phyloP scores from a whole-genome alignment of 305 asterid genomes.

The Fraxinus ornus region DNA sequence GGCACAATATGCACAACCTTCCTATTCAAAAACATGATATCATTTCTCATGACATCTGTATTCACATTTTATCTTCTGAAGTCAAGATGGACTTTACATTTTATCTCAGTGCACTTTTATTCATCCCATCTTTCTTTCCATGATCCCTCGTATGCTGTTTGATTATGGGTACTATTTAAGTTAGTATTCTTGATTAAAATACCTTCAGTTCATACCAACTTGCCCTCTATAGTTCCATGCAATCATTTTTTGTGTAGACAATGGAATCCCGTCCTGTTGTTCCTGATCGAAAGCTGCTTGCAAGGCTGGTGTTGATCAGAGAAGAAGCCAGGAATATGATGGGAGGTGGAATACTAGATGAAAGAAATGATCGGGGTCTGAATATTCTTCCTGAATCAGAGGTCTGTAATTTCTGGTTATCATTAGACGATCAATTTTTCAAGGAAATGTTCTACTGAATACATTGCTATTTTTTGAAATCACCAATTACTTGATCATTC shows the following conservation, averaged over 20 bases:
- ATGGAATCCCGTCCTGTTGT: slow-evolving; percentile 81
- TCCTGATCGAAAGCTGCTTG: slow-evolving; percentile 90
- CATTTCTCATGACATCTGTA: background rate
- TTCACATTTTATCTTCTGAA: background rate
- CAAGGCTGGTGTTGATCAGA: slow-evolving; percentile 88
- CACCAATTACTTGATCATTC: background rate
- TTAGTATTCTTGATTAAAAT: background rate
- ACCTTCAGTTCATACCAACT: slow-evolving; percentile 8
- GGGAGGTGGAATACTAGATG: slow-evolving; percentile 95
- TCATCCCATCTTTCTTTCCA: background rate
- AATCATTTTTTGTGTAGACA: slow-evolving; percentile 43
- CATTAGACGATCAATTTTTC: background rate
- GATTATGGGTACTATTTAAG: background rate
- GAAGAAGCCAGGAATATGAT: slow-evolving; percentile 97
- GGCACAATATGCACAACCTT: background rate
- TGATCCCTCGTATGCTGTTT: background rate
- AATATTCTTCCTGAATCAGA: slow-evolving; percentile 76
- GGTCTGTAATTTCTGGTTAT: slow-evolving; percentile 42
- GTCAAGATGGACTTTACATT: background rate
- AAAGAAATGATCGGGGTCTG: slow-evolving; percentile 43
- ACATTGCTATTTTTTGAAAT: background rate
- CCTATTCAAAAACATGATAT: background rate
- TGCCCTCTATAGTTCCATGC: slow-evolving; percentile 15
- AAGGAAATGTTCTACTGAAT: background rate
- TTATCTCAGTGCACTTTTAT: background rate